Conservation (phyloP, 192 early-diverging fungal genomes). For the Linnemannia zychae region DNA sequence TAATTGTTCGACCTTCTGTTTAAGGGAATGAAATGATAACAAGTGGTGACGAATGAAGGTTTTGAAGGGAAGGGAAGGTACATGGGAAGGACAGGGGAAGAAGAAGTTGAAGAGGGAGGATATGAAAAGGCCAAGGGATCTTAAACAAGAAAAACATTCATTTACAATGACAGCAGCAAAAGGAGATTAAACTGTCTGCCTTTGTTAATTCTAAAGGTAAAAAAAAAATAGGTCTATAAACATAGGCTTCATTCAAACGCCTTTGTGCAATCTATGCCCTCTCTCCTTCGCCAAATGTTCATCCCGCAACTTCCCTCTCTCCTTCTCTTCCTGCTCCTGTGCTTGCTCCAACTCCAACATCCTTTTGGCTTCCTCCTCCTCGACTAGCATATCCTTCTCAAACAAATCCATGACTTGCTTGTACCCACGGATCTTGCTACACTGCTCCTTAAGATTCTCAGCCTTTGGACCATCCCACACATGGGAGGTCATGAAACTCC, state of each 20-base stretch:
- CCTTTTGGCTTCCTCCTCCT: neutral
- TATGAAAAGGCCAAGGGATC: too few relatives aligned
- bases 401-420: constrained; percentile 58
- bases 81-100: too few relatives aligned
- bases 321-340: neutral
- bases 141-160: too few relatives aligned
- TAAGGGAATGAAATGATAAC: too few relatives aligned
- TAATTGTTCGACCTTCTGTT: too few relatives aligned
- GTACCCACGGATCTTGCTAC: constrained; percentile 66
- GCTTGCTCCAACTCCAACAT: neutral
- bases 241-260: neutral
- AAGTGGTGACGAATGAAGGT: too few relatives aligned
- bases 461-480: constrained; percentile 57
- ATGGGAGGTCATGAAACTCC: constrained; percentile 53
- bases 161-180: too few relatives aligned
- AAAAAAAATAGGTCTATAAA: too few relatives aligned
- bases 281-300: neutral
- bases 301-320: neutral
- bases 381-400: neutral
- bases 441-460: constrained; percentile 63
- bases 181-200: too few relatives aligned
- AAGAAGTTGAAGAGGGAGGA: too few relatives aligned
- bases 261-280: neutral
- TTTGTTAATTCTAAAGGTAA: too few relatives aligned
- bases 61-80: too few relatives aligned